These are phyloP conservation scores for Tylopilus subfusipes DNA, from an alignment of 768 basidiomycete species.

Conservation along the genomic window DNA sequence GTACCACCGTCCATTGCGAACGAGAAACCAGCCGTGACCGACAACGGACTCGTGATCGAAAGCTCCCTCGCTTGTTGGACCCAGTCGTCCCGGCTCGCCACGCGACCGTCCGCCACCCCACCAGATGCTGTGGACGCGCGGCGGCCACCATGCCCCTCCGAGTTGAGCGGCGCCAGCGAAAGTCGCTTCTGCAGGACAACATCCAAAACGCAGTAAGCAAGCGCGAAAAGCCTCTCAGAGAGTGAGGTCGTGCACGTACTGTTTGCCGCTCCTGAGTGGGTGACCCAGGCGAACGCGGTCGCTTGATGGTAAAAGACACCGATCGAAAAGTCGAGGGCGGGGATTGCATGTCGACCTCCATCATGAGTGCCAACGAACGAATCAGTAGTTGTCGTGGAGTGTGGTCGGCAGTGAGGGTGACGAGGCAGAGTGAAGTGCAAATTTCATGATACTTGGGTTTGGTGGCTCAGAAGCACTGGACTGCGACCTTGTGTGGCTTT, in stretches of 20 bases:
- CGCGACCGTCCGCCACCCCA: constrained; percentile 23
- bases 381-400: background rate
- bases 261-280: constrained; percentile 50
- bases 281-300: constrained; percentile 58
- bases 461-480: background rate
- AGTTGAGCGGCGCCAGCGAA: constrained; percentile 37
- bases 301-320: constrained; percentile 41
- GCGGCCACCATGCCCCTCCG: constrained; percentile 25
- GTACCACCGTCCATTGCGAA: background rate
- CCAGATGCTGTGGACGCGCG: constrained; percentile 27
- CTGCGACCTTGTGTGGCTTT: background rate
- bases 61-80: constrained; percentile 66
- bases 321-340: constrained; percentile 38
- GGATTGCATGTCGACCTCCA: constrained; percentile 58
- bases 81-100: constrained; percentile 65
- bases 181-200: constrained; percentile 53
- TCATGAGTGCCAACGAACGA: constrained; percentile 24
- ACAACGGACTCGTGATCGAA: constrained; percentile 41
- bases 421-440: background rate
- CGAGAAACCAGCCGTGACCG: constrained; percentile 16
- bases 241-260: constrained; percentile 32
- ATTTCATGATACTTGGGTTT: background rate
- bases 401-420: background rate
- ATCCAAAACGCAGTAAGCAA: background rate
- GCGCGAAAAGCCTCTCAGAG: background rate